These are phyloP conservation scores for Persicaria maculosa DNA, from an alignment of 148 eudicot species.

Conservation along the genomic window DNA sequence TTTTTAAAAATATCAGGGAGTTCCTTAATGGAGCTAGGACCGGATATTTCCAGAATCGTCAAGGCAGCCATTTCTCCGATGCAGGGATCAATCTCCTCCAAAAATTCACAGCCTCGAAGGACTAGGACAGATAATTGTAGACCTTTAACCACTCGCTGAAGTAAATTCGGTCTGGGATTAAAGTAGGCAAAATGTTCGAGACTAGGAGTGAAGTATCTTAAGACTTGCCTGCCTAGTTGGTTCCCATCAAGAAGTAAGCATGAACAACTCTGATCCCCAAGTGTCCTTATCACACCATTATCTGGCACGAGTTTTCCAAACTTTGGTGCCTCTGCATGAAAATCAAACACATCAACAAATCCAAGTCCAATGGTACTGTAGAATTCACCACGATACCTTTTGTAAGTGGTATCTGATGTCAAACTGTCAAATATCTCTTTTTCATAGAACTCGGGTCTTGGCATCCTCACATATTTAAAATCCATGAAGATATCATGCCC, in stretches of 20 bases:
- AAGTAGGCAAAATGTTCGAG: constrained; percentile 6
- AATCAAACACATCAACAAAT: constrained; percentile 11
- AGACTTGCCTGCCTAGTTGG: constrained; percentile 8
- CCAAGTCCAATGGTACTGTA: neutral
- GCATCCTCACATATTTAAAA: neutral
- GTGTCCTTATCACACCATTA: constrained; percentile 6
- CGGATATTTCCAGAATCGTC: constrained; percentile 10
- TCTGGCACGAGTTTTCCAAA: constrained; percentile 5
- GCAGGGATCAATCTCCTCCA: neutral
- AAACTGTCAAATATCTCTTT: neutral
- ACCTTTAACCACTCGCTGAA: neutral
- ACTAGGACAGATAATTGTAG: neutral
- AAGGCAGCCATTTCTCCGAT: neutral
- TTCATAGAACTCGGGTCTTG: neutral
- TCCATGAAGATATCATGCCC: constrained; percentile 10
- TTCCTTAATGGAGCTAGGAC: neutral
- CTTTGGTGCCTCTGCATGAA: neutral
- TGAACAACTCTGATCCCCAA: neutral
- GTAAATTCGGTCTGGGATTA: constrained; percentile 8
- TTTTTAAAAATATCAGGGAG: constrained; percentile 8
- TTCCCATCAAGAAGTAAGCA: constrained; percentile 8
- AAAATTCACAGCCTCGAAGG: constrained; percentile 7
- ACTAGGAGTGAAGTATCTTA: neutral
- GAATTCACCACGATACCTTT: constrained; percentile 7
- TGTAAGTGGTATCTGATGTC: neutral